Conservation (phyloP, 148 eudicot species). For the Rhododendron kiyosumense region DNA sequence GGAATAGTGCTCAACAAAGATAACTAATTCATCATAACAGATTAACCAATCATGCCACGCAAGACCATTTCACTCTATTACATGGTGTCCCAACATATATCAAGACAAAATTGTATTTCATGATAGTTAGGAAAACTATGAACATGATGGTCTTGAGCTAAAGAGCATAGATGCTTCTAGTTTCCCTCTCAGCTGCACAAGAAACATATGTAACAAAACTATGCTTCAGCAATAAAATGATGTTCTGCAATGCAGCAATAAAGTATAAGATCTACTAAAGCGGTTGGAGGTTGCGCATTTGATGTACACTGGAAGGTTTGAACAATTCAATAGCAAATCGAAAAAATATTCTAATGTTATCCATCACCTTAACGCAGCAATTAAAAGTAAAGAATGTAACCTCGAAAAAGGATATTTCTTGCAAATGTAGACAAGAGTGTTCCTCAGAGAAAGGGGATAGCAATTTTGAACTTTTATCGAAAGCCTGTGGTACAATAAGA, state of each 20-base stretch:
- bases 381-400: constrained; percentile 23
- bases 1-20: neutral
- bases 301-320: too few relatives aligned
- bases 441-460: constrained; percentile 69
- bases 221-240: neutral
- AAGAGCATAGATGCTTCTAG: neutral
- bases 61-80: neutral
- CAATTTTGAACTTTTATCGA: constrained; percentile 42
- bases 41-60: neutral
- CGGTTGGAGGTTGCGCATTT: neutral
- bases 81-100: neutral
- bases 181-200: neutral
- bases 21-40: neutral
- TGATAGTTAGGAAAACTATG: neutral
- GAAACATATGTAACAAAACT: neutral
- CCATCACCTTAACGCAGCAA: neutral
- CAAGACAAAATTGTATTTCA: neutral
- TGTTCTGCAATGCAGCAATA: neutral
- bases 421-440: constrained; percentile 48
- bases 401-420: constrained; percentile 44
- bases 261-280: neutral
- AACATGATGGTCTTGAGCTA: neutral
- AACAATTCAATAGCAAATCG: neutral
- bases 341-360: neutral
- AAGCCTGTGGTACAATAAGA: constrained; percentile 57